phyloP scores from a whole-genome alignment of 2,329 filamentous ascomycete genomes.

The Sphaceloma murrayae region DNA sequence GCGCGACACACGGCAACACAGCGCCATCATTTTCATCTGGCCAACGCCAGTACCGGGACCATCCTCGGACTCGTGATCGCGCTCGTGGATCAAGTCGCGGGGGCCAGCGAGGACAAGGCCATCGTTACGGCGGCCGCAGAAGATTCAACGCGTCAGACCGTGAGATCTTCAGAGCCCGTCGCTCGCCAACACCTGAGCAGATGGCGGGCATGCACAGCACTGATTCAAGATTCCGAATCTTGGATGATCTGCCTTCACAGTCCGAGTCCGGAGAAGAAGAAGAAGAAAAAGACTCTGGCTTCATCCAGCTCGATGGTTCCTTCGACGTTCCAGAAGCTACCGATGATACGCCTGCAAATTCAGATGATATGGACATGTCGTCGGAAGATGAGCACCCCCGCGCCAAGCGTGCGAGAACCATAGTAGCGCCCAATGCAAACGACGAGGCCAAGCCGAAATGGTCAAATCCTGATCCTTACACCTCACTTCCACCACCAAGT shows the following conservation, averaged over 20 bases:
- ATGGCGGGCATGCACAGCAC: constrained; percentile 36
- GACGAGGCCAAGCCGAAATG: constrained; percentile 55
- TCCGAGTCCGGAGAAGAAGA: constrained; percentile 30
- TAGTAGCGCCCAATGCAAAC: constrained; percentile 18
- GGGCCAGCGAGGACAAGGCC: neutral
- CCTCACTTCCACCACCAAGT: constrained; percentile 69
- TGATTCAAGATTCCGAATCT: constrained; percentile 33
- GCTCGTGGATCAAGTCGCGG: neutral
- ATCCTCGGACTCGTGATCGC: neutral
- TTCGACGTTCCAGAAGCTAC: constrained; percentile 8
- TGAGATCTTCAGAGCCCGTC: constrained; percentile 33
- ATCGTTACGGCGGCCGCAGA: constrained; percentile 1
- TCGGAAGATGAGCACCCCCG: constrained; percentile 23
- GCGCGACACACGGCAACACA: neutral
- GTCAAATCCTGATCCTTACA: constrained; percentile 96
- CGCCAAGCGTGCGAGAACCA: constrained; percentile 26
- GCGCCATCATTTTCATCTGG: constrained; percentile 10
- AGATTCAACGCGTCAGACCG: constrained; percentile 33
- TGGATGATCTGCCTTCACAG: constrained; percentile 34
- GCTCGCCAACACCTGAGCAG: constrained; percentile 37
- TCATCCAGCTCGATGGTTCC: constrained; percentile 21
- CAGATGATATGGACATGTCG: constrained; percentile 18
- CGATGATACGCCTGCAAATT: neutral
- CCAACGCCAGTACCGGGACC: neutral
- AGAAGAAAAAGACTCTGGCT: constrained; percentile 17